Conservation (phyloP, 2,329 filamentous ascomycete species). For the Talaromyces piceae region DNA sequence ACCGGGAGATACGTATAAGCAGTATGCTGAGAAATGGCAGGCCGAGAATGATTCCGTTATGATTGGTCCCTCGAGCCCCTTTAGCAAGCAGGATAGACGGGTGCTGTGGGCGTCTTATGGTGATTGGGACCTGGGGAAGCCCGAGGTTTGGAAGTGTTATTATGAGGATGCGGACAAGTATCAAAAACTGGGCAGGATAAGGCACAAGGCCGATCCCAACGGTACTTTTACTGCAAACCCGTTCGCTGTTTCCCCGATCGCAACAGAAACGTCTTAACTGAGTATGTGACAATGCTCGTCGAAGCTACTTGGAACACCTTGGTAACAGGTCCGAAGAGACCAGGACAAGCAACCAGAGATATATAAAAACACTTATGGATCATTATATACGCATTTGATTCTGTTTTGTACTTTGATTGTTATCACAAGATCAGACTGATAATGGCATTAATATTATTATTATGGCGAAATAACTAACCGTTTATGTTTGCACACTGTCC, state of each 20-base stretch:
- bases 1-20: constrained; percentile 20
- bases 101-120: constrained; percentile 10
- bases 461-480: too few species aligned
- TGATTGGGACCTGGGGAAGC: constrained; percentile 11
- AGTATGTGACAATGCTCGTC: too few species aligned
- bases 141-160: constrained; percentile 15
- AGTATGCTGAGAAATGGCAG: constrained; percentile 36
- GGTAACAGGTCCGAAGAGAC: too few species aligned
- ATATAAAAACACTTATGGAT: too few species aligned
- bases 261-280: too few species aligned
- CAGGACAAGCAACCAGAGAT: too few species aligned
- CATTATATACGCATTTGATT: too few species aligned
- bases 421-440: too few species aligned
- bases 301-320: too few species aligned
- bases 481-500: too few species aligned
- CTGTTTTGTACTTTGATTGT: too few species aligned
- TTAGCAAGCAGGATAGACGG: constrained; percentile 32
- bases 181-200: neutral
- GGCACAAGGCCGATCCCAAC: constrained; percentile 2
- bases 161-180: neutral
- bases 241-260: constrained; percentile 3
- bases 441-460: too few species aligned
- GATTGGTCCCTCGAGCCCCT: constrained; percentile 22
- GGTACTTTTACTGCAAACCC: constrained; percentile 13
- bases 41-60: constrained; percentile 31